Conservation (phyloP, 176 grass and related monocot species). For the Oryza brachyantha region DNA sequence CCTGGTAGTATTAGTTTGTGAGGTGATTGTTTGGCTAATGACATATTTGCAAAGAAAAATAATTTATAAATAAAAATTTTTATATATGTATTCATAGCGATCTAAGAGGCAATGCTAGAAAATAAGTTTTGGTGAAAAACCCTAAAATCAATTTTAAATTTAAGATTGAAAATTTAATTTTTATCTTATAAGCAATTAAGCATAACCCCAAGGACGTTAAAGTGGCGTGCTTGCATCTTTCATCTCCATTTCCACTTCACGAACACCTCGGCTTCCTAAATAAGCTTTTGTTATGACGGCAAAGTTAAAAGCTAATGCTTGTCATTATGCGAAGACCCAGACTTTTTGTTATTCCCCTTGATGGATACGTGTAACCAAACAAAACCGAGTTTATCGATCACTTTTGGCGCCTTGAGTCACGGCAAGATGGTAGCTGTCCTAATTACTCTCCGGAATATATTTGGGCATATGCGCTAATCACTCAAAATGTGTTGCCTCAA, state of each 20-base stretch:
- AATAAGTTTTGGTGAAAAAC: too few relatives aligned
- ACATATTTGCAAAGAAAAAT: too few relatives aligned
- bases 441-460: neutral
- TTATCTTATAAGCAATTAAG: too few relatives aligned
- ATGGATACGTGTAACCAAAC: constrained; percentile 34
- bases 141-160: too few relatives aligned
- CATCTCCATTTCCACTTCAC: neutral
- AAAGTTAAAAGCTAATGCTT: constrained; percentile 41
- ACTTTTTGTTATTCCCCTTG: neutral
- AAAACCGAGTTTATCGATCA: neutral
- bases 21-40: too few relatives aligned
- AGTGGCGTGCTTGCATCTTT: constrained; percentile 12
- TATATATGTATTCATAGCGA: too few relatives aligned
- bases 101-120: too few relatives aligned
- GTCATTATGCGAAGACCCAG: constrained; percentile 34
- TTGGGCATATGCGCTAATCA: neutral
- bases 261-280: neutral
- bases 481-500: neutral
- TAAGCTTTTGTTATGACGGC: constrained; percentile 18
- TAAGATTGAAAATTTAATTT: too few relatives aligned
- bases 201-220: too few relatives aligned
- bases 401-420: constrained; percentile 1
- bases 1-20: too few relatives aligned
- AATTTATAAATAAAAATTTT: too few relatives aligned
- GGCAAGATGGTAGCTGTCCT: neutral